Evolutionary conservation across 2,329 filamentous ascomycete species (phyloP).

Genomic region (Fusarium heterosporum): DNA sequence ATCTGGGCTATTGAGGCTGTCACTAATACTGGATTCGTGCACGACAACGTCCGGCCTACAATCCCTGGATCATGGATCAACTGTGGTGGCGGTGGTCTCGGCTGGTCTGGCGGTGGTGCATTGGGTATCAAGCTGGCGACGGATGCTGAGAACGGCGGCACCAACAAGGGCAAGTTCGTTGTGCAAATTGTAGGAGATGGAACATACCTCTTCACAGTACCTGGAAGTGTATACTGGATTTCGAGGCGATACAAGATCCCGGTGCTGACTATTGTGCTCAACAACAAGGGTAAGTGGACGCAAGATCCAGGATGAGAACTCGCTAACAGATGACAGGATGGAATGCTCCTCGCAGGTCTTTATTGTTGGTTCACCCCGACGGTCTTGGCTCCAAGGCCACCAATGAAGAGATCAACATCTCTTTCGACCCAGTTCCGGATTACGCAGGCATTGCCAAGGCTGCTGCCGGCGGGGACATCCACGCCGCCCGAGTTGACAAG

Average conservation of each 20-base stretch:
- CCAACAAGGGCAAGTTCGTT: conserved; percentile 63
- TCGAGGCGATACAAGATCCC: conserved; percentile 65
- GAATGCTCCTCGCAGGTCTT: conserved; percentile 69
- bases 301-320: fast-evolving
- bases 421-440: conserved; percentile 68
- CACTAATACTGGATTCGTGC: conserved; percentile 74
- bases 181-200: conserved; percentile 69
- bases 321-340: conserved; percentile 56
- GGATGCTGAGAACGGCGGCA: conserved; percentile 54
- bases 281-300: conserved; percentile 62
- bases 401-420: conserved; percentile 73
- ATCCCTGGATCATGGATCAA: conserved; percentile 82
- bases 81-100: conserved; percentile 82
- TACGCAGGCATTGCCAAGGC: conserved; percentile 72
- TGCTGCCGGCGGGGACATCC: conserved; percentile 65
- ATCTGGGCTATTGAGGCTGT: conserved; percentile 85
- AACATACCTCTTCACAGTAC: conserved; percentile 67
- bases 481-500: conserved; percentile 61
- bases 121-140: conserved; percentile 81
- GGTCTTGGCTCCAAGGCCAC: conserved; percentile 65
- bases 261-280: conserved; percentile 65
- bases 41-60: conserved; percentile 76
- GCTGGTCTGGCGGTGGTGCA: conserved; percentile 82
- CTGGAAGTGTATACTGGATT: conserved; percentile 68
- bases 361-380: conserved; percentile 69